Percentiles rank a stretch among this genome's conserved stretches.
Evolutionary conservation across 805 yeast genomes (phyloP).

Genomic region (Candida jianshihensis): DNA sequence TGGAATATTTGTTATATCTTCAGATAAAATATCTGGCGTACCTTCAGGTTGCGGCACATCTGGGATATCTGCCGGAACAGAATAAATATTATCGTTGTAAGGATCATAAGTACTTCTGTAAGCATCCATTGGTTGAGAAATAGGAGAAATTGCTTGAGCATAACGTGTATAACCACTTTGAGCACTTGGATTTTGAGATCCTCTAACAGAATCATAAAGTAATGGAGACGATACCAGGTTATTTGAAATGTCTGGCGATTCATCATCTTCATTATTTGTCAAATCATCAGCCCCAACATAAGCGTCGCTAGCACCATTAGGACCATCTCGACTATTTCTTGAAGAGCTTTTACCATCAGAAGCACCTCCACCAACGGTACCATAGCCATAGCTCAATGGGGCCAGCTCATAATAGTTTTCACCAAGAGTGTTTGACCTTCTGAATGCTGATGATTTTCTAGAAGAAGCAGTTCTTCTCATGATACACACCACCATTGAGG

Average conservation of each 20-base stretch:
- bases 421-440: conserved; percentile 7
- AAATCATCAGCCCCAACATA: too few species aligned
- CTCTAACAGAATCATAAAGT: conserved; percentile 17
- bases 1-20: too few species aligned
- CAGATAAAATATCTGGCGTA: too few species aligned
- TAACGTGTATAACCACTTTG: conserved; percentile 4
- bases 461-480: conserved; percentile 57
- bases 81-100: conserved; percentile 3
- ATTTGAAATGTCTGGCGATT: too few species aligned
- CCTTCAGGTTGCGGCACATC: too few species aligned
- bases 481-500: conserved; percentile 62
- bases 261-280: too few species aligned
- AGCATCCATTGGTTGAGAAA: conserved; percentile 15
- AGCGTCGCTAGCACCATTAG: conserved; percentile 13
- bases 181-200: conserved; percentile 5
- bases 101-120: conserved; percentile 18
- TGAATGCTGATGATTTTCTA: conserved; percentile 15
- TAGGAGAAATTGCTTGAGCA: conserved; percentile 8
- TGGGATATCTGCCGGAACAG: too few species aligned
- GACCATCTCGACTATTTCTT: conserved; percentile 7
- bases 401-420: conserved; percentile 20
- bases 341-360: conserved; percentile 8
- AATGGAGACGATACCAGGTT: conserved; percentile 12
- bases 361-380: conserved; percentile 22
- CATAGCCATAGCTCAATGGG: conserved; percentile 21